Evolutionary conservation across 2,329 filamentous ascomycete species (phyloP).

Genomic region (Sporothrix pseudoabietina): DNA sequence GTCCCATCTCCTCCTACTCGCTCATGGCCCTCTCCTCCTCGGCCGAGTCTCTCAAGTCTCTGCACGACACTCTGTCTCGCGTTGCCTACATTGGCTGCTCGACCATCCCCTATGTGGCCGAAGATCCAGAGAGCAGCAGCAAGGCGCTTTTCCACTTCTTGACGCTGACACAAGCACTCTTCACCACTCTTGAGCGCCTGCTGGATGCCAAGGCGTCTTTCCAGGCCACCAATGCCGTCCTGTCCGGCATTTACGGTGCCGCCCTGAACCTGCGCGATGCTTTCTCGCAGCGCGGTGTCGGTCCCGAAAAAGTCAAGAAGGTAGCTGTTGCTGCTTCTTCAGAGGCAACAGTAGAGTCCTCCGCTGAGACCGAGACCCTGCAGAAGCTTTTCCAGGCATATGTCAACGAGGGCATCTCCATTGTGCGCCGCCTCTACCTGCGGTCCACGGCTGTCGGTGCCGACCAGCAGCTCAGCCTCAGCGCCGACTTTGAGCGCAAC

Average conservation of each 20-base stretch:
- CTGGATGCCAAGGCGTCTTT: constrained; percentile 42
- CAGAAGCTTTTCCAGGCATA: constrained; percentile 39
- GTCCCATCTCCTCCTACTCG: not conserved
- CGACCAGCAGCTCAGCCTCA: constrained; percentile 25
- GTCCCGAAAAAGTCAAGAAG: constrained; percentile 16
- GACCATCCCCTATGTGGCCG: constrained; percentile 42
- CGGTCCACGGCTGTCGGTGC: constrained; percentile 40
- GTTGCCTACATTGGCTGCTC: constrained; percentile 56
- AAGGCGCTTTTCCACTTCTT: constrained; percentile 35
- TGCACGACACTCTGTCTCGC: constrained; percentile 47
- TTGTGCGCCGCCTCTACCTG: constrained; percentile 48
- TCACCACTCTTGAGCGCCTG: constrained; percentile 43
- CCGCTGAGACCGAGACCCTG: not conserved
- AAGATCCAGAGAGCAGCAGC: not conserved
- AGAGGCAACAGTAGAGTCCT: not conserved
- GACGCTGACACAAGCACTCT: constrained; percentile 32
- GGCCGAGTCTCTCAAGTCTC: constrained; percentile 31
- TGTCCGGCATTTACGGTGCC: constrained; percentile 42
- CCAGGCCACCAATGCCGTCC: constrained; percentile 45
- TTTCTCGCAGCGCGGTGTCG: constrained; percentile 37
- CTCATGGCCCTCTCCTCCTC: not conserved
- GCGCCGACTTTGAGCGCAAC: constrained; percentile 34
- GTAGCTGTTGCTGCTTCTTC: not conserved
- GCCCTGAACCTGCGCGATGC: constrained; percentile 45
- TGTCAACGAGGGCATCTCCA: constrained; percentile 45